phyloP scores from a whole-genome alignment of 148 eudicot species.

The Drosera capensis region DNA sequence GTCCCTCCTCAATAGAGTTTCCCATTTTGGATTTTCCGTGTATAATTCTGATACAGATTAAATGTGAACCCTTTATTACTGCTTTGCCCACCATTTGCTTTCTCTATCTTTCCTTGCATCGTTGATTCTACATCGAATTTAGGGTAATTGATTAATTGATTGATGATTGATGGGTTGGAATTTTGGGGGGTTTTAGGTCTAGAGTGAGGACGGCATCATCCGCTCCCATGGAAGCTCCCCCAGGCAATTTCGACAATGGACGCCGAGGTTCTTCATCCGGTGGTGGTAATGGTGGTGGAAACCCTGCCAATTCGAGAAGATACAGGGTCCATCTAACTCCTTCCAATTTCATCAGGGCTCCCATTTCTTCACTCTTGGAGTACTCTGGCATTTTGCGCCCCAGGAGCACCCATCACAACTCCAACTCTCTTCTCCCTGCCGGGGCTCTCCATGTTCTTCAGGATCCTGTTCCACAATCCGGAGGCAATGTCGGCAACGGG shows the following conservation, averaged over 20 bases:
- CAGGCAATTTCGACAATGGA: constrained; percentile 37
- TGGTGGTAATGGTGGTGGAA: too few species aligned
- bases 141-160: not conserved
- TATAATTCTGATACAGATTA: too few species aligned
- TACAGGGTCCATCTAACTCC: constrained; percentile 39
- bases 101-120: too few species aligned
- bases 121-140: too few species aligned
- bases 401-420: constrained; percentile 21
- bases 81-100: too few species aligned
- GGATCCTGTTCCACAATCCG: constrained; percentile 4
- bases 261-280: constrained; percentile 17
- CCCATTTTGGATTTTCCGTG: too few species aligned
- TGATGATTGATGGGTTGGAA: not conserved
- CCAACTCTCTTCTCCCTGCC: constrained; percentile 15
- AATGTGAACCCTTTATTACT: too few species aligned
- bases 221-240: constrained; percentile 43
- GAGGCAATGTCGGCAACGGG: constrained; percentile 8
- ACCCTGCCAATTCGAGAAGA: constrained; percentile 25
- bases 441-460: constrained; percentile 5
- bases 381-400: constrained; percentile 54
- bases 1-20: too few species aligned
- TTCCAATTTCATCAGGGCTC: constrained; percentile 51
- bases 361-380: constrained; percentile 47
- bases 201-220: constrained; percentile 26
- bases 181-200: constrained; percentile 21